Base-by-base conservation (phyloP, 2,329 filamentous ascomycete genomes). In the Aurifilum marmelostoma region DNA sequence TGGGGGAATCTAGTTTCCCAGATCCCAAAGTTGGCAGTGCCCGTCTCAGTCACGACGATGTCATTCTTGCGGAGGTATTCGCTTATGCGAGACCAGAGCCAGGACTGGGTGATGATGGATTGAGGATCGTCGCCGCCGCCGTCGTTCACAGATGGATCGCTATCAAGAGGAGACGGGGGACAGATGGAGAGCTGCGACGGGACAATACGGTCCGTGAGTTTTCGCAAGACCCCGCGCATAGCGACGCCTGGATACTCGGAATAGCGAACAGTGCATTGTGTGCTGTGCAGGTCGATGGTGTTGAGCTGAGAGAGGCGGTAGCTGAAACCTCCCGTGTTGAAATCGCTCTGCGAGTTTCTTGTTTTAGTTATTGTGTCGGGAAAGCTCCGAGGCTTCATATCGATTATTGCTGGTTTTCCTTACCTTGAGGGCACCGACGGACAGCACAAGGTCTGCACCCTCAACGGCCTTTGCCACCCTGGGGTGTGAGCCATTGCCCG, bases 21-120 rank as follows among this genome's bases (percentile, higher is more conserved):
- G 75, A 96, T 92, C 67, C 94, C 94, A 77, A 97, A 95, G 80
- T 94, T 95, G 69, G 93, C 85, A 0, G 94, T 97, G 52, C 93
- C 94, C 2, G 93, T 97, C 78, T 97, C 94, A 0, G 93, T 95
- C 64, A 97, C 87, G 67, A 97, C 83, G 68, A 97, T 88, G 75
- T 97, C 94, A 60, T 89, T 84, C 66, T 89, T 83, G 66, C 86
- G 84, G 12, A 97, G 81, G 83, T 91, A 97, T 71, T 89, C 84
- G 50, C 91, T 90, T 21, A 96, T 82, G 52, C 86, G 87, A 0
- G 91, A 91, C 92, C 93, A 97, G 77, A 97, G 86, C 84, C 87
- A 93, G 21, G 85, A 85, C 77, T 94, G 91, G 12, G 85, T 90
- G 76, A 94, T 92, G 56, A 61, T 77, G 34, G 34, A 4, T 63